A percentile compares a stretch with the other conserved stretches of the same genome.
Conservation (phyloP, 2,329 filamentous ascomycete genomes). For the Cladophialophora exuberans region DNA sequence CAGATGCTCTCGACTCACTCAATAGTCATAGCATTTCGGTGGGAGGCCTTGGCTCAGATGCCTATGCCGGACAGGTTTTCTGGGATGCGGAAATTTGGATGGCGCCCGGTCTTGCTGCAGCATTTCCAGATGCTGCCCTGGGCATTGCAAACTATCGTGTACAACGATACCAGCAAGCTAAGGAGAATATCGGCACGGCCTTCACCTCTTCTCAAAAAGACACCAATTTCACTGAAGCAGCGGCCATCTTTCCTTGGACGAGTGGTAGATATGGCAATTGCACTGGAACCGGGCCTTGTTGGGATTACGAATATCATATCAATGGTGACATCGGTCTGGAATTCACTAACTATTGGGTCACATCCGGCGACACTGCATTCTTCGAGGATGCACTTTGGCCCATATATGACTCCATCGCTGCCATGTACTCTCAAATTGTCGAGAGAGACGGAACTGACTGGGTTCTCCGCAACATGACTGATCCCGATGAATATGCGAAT, state of each 20-base stretch:
- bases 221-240: constrained; percentile 59
- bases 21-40: constrained; percentile 68
- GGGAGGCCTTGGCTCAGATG: constrained; percentile 69
- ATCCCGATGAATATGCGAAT: constrained; percentile 74
- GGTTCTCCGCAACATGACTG: constrained; percentile 66
- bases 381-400: constrained; percentile 63
- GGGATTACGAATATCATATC: constrained; percentile 73
- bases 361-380: constrained; percentile 60
- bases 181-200: constrained; percentile 60
- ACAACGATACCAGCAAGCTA: constrained; percentile 61
- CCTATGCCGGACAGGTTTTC: constrained; percentile 68
- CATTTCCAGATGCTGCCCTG: constrained; percentile 64
- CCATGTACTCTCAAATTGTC: constrained; percentile 63
- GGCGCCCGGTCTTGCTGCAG: constrained; percentile 66
- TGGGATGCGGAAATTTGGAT: constrained; percentile 72
- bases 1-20: constrained; percentile 49
- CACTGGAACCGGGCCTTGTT: constrained; percentile 66
- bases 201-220: constrained; percentile 63
- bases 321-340: constrained; percentile 70
- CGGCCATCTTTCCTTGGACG: constrained; percentile 70
- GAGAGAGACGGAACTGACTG: constrained; percentile 61
- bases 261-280: constrained; percentile 70
- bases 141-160: constrained; percentile 68
- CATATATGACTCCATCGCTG: constrained; percentile 66
- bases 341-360: constrained; percentile 63